Evolutionary conservation across 208 protist genomes (phyloP).

Genomic region (Leishmania mexicana): DNA sequence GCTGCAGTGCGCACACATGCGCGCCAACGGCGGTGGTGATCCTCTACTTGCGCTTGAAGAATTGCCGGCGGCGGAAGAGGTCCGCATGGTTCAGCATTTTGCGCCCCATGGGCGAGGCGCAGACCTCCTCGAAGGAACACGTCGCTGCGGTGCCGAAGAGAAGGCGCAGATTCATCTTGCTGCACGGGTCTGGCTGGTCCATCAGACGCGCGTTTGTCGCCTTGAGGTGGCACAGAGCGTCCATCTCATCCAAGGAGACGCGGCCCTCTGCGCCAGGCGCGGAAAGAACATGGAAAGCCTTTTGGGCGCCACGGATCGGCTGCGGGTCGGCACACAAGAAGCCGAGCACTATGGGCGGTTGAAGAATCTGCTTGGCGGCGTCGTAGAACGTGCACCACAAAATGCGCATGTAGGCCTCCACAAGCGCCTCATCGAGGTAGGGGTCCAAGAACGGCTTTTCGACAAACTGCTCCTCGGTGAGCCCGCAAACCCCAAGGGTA

Average conservation of each 20-base stretch:
- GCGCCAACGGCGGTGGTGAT: not conserved
- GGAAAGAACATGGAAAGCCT: slow-evolving; percentile 77
- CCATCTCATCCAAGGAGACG: slow-evolving; percentile 28
- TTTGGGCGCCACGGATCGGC: slow-evolving; percentile 82
- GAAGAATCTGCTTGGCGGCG: slow-evolving; percentile 34
- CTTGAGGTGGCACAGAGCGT: slow-evolving; percentile 51
- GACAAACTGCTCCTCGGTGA: slow-evolving; percentile 58
- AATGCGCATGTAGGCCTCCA: slow-evolving; percentile 58
- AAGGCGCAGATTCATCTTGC: slow-evolving; percentile 48
- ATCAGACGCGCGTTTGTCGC: slow-evolving; percentile 60
- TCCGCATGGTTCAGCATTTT: slow-evolving; percentile 80
- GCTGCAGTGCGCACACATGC: not conserved
- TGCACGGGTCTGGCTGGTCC: slow-evolving; percentile 62
- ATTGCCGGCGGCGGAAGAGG: slow-evolving; percentile 70
- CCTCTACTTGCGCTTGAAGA: slow-evolving; percentile 34
- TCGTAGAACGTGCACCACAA: slow-evolving; percentile 80
- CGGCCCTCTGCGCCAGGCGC: slow-evolving; percentile 16
- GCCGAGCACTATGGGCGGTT: slow-evolving; percentile 56
- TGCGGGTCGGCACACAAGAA: slow-evolving; percentile 84
- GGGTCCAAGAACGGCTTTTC: slow-evolving; percentile 62
- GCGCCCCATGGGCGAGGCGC: slow-evolving; percentile 64
- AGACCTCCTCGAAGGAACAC: slow-evolving; percentile 67
- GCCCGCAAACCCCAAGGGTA: slow-evolving; percentile 37
- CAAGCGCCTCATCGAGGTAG: slow-evolving; percentile 44
- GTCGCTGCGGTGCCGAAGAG: slow-evolving; percentile 43